phyloP scores from a whole-genome alignment of 495 filamentous ascomycete species.

The Sphaerosporella brunnea region DNA sequence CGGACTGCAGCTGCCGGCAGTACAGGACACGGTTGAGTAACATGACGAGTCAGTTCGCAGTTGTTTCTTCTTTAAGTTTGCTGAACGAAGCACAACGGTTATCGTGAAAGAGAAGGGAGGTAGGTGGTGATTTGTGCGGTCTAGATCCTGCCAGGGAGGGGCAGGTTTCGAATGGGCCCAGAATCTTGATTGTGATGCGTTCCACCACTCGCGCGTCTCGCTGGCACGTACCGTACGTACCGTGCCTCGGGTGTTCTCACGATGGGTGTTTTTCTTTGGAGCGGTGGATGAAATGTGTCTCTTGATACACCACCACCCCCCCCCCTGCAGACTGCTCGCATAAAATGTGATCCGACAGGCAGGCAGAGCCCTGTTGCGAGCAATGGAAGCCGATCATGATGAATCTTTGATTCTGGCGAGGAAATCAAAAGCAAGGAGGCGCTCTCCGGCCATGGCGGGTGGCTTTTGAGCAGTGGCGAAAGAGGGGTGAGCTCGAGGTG shows the following conservation, averaged over 20 bases:
- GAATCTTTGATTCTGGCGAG: neutral
- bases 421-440: neutral
- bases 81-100: neutral
- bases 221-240: no score
- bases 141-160: no score
- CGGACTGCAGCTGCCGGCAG: no score
- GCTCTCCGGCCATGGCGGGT: neutral
- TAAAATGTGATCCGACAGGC: no score
- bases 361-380: neutral
- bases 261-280: neutral
- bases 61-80: no score
- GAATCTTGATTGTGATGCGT: neutral
- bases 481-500: no score
- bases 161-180: neutral
- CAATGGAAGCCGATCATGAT: neutral
- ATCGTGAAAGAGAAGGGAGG: neutral
- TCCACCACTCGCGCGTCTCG: neutral
- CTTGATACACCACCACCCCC: no score
- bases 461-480: neutral
- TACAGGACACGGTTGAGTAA: no score
- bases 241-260: neutral
- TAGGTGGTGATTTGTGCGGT: neutral
- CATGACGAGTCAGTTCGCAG: neutral
- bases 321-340: no score
- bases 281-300: conserved; percentile 3